Evolutionary conservation across 768 basidiomycete species (phyloP), one percentile per base, ranked within the genome.

Genomic region (Aureoboletus auriporus): DNA sequence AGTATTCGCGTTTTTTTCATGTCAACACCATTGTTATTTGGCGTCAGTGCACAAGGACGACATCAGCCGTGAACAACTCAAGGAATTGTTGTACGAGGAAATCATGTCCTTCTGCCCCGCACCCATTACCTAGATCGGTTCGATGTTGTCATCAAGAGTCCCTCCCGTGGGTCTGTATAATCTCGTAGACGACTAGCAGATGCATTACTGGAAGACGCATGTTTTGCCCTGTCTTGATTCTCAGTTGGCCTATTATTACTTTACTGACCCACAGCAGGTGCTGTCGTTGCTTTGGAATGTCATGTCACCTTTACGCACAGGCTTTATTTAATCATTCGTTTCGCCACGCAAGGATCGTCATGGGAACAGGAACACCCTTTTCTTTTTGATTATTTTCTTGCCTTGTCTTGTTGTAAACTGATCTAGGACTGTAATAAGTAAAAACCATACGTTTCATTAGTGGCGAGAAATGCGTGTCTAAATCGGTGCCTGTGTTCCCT

Each of bases 31-130:
- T 27, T 11, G 6, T 47, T 28, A 53, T 42, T 46, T 39, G 36
- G 30, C 40, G 30, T 27, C 39, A 90, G 89, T 92, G 55, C 88
- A 93, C 75, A 95, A 97, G 75, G 94, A 96, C 57, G 90, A 92
- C 54, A 93, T 96, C 72, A 90, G 86, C 63, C 80, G 92, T 27
- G 95, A 97, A 65, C 92, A 96, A 68, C 78, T 99, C 55, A 98
- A 97, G 73, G 86, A 92, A 63, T 78, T 95, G 39, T 73, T 95
- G 20, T 97, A 91, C 68, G 89, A 94, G 49, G 95, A 98, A 71
- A 94, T 97, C 71, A 85, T 92, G 79, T 76, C 83, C 28, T 97
- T 95, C 82, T 75, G 79, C 50, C 85, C 89, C 1, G 71, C 75
- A 11, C 76, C 79, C 43, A 79, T 82, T 53, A 68, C 63, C 49